Conservation (phyloP, 2,329 filamentous ascomycete genomes). For the Diaporthe sp. region DNA sequence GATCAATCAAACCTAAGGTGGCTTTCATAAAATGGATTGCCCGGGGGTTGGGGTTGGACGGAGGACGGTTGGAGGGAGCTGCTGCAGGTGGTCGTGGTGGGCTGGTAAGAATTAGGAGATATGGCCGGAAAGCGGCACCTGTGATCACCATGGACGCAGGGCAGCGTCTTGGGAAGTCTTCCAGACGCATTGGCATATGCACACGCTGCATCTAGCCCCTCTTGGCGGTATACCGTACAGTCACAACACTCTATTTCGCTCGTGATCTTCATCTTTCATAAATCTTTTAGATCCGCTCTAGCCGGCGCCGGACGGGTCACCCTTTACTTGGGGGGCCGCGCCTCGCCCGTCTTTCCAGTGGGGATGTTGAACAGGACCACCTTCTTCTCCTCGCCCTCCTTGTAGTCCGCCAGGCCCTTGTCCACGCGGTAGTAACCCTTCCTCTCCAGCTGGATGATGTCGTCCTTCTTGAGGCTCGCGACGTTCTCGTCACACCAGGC, state of each 20-base stretch:
- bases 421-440: constrained; percentile 94
- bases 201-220: not conserved
- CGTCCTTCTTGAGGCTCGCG: constrained; percentile 80
- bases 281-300: not conserved
- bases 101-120: too few relatives aligned
- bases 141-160: not conserved
- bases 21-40: not conserved
- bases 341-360: constrained; percentile 57
- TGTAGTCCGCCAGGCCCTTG: constrained; percentile 63
- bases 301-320: not conserved
- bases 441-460: constrained; percentile 95
- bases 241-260: not conserved
- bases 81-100: not conserved
- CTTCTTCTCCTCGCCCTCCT: constrained; percentile 61
- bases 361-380: constrained; percentile 68
- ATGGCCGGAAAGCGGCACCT: not conserved
- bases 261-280: not conserved
- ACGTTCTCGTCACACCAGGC: constrained; percentile 87
- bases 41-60: not conserved
- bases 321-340: constrained; percentile 15
- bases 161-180: not conserved
- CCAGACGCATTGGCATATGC: not conserved
- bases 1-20: not conserved
- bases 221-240: not conserved
- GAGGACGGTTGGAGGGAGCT: not conserved